Evolutionary conservation across 305 asterid species (phyloP), one percentile per base, ranked within the genome.

Genomic region (Salvia sclarea): DNA sequence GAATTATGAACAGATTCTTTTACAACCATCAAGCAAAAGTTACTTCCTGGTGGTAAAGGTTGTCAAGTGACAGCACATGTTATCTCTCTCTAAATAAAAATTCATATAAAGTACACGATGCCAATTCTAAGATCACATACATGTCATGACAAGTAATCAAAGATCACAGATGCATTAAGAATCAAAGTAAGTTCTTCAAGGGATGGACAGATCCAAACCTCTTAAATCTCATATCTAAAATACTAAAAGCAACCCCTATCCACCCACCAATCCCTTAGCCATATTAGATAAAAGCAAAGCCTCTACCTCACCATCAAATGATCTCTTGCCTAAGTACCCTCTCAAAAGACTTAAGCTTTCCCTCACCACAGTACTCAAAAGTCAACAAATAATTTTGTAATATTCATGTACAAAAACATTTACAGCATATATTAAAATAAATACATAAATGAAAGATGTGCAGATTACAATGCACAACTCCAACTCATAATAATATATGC

Each of bases 151-250:
- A 33, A 28, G n/a, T 57, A 8, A 70, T 12, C 24, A 49, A 48
- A 43, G 22, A 56, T 13, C n/a, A 69, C 13, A 47, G 28, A 47
- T 50, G 53, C 41, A 47, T 22, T 55, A 55, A 40, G 16, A 70
- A 60, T 11, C 4, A 40, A 17, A 17, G 56, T 20, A 68, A 30
- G 47, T 40, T 69, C 56, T 40, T 20, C 45, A 13, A 55, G 21
- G 31, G 43, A 30, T 9, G 38, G 1, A 11, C 37, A 52, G 37
- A 6, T 9, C 61, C 61, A 2, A 55, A n/a, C 13, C 40, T 28
- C 1, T 13, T 25, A 55, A 28, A 8, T 37, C 61, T n/a, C 21
- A 28, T n/a, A n/a, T n/a, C n/a, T n/a, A n/a, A n/a, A n/a, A n/a
- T n/a, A n/a, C n/a, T n/a, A n/a, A n/a, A n/a, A n/a, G n/a, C n/a